phyloP scores from a whole-genome alignment of 345 rosid genomes.

The Eucalyptus sp. region DNA sequence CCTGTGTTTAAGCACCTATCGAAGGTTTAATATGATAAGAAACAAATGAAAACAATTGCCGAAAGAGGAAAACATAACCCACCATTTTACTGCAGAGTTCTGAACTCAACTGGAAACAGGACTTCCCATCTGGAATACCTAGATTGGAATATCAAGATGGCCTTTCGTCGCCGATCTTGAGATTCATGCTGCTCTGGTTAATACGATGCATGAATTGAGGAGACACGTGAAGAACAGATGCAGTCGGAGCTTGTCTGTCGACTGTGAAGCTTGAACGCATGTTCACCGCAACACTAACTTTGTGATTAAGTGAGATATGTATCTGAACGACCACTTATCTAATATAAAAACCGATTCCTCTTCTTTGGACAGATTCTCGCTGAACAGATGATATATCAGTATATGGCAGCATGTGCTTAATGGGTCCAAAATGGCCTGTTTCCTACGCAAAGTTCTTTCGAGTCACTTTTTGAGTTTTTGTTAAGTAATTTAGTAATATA shows the following conservation, averaged over 20 bases:
- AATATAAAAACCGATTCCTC: neutral
- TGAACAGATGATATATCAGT: neutral
- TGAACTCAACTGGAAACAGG: neutral
- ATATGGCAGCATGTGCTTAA: neutral
- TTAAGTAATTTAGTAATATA: neutral
- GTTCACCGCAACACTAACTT: neutral
- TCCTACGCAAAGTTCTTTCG: neutral
- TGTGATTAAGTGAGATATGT: neutral
- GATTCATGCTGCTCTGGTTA: neutral
- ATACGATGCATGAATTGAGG: neutral
- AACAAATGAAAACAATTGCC: neutral
- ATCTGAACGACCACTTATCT: neutral
- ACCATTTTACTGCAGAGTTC: neutral
- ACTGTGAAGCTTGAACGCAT: too few relatives aligned
- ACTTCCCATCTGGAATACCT: neutral
- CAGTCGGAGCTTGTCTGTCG: neutral
- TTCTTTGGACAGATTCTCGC: neutral
- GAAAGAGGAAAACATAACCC: neutral
- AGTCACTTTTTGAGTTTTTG: neutral
- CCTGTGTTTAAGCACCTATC: neutral
- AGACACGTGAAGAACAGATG: neutral
- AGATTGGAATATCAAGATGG: neutral
- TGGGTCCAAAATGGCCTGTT: neutral
- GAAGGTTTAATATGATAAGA: neutral
- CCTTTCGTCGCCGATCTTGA: neutral